Conservation (phyloP, 2,329 filamentous ascomycete species). For the Alternaria rosae region DNA sequence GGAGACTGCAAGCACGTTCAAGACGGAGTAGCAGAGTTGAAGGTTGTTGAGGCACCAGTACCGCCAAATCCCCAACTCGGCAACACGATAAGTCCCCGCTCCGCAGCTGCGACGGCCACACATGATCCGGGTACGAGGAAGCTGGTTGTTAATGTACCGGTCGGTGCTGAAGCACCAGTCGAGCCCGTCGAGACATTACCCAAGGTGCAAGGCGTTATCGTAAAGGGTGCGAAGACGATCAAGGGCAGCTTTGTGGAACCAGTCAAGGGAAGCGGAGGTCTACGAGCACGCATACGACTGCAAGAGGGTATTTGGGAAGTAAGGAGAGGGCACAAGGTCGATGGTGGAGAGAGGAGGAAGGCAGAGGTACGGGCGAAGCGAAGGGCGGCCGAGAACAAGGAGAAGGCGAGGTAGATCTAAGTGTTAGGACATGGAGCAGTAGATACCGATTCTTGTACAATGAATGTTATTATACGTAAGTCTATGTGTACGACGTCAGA, state of each 20-base stretch:
- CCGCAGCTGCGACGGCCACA: slow-evolving; percentile 57
- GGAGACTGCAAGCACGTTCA: slow-evolving; percentile 78
- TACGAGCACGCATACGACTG: slow-evolving; percentile 71
- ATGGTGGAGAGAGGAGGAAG: slow-evolving; percentile 91
- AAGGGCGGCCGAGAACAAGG: slow-evolving; percentile 78
- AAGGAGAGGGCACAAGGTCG: slow-evolving; percentile 85
- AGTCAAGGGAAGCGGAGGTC: slow-evolving; percentile 66
- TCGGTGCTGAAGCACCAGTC: slow-evolving; percentile 44
- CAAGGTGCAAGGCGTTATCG: slow-evolving; percentile 69
- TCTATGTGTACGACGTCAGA: background rate
- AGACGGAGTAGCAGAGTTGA: slow-evolving; percentile 65
- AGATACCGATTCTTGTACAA: slow-evolving; percentile 4
- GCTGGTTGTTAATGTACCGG: slow-evolving; percentile 67
- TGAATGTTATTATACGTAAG: slow-evolving; percentile 1
- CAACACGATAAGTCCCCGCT: slow-evolving; percentile 35
- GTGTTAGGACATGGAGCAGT: background rate
- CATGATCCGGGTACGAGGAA: slow-evolving; percentile 63
- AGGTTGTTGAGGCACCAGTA: slow-evolving; percentile 63
- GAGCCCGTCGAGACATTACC: slow-evolving; percentile 59
- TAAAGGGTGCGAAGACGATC: slow-evolving; percentile 73
- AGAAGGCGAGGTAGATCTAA: slow-evolving; percentile 56
- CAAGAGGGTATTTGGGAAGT: slow-evolving; percentile 95
- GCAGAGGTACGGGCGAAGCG: slow-evolving; percentile 88
- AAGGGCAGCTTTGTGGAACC: slow-evolving; percentile 76
- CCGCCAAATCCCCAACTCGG: slow-evolving; percentile 36